Evolutionary conservation across 495 filamentous ascomycete species (phyloP), one percentile per base, ranked within the genome.

Genomic region (Annulohypoxylon nitens): DNA sequence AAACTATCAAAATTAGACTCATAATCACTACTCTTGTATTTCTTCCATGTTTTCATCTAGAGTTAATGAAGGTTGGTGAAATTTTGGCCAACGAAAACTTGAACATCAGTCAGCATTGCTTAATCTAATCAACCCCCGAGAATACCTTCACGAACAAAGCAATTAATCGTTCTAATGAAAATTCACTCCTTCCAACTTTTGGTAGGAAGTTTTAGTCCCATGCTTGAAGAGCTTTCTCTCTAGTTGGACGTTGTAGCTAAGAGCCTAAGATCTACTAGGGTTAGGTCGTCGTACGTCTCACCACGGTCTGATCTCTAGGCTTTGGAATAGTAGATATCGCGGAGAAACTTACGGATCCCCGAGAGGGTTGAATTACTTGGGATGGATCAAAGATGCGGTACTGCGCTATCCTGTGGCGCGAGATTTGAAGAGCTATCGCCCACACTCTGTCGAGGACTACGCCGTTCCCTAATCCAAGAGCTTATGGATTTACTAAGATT

Each of bases 401-500:
- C n/a, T 25, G 33, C 59, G 48, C 25, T 50, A 12, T 58, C 48
- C 8, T 64, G 16, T 33, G 67, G 18, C 25, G 60, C 26, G 3
- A 57, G 60, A 57, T 70, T 26, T 9, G 67, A 25, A 20, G 48
- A 54, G 18, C 51, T 58, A n/a, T 47, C 60, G 20, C 50, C 30
- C 11, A 7, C 20, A 58, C 59, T 58, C 23, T 70, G 58, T 0
- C 7, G 47, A 48, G 23, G 67, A 41, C 26, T 43, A 25, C 43
- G 68, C 12, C 61, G 26, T n/a, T 64, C 68, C 10, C 54, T 43
- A 16, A 71, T 41, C 68, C 61, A 71, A 16, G 68, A 71, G 53
- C 68, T 18, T 16, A 71, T 8, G 16, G 53, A 51, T 4, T 54
- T 54, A 26, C 68, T 25, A 9, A 71, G 45, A 18, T 53, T 53